Percentiles rank a stretch among this genome's conserved stretches.
Conservation (phyloP, 805 yeast species). For the Wickerhamomyces bisporus region DNA sequence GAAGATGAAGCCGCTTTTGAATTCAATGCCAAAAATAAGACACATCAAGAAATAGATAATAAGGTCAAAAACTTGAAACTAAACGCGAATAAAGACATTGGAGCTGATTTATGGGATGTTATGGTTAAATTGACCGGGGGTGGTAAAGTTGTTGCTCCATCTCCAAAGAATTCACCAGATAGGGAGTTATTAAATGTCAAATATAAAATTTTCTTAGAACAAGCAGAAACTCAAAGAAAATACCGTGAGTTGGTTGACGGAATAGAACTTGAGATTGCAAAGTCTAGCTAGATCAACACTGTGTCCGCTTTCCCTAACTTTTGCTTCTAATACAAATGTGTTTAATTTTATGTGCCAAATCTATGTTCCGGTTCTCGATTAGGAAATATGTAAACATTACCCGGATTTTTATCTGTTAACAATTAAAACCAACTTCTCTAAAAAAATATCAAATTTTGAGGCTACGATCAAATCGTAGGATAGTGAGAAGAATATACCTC, state of each 20-base stretch:
- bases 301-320: too few species aligned
- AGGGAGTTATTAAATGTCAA: slow-evolving; percentile 68
- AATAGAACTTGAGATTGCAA: slow-evolving; percentile 23
- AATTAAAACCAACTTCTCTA: too few species aligned
- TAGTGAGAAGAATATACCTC: too few species aligned
- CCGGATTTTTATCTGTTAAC: neutral
- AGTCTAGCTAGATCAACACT: neutral
- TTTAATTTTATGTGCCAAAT: neutral
- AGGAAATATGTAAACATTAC: slow-evolving; percentile 2
- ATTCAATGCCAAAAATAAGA: slow-evolving; percentile 52
- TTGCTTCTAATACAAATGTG: too few species aligned
- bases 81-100: slow-evolving; percentile 23
- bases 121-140: slow-evolving; percentile 83
- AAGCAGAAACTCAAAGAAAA: slow-evolving; percentile 73
- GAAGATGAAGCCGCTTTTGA: slow-evolving; percentile 50
- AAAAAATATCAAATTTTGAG: neutral
- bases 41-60: slow-evolving; percentile 47
- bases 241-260: slow-evolving; percentile 68
- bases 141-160: slow-evolving; percentile 75
- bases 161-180: slow-evolving; percentile 52
- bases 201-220: slow-evolving; percentile 82
- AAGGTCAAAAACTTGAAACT: slow-evolving; percentile 32
- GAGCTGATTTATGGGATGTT: slow-evolving; percentile 74
- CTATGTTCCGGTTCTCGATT: too few species aligned
- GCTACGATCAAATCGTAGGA: too few species aligned